phyloP scores from a whole-genome alignment of 345 rosid genomes.

The Populus simonii region DNA sequence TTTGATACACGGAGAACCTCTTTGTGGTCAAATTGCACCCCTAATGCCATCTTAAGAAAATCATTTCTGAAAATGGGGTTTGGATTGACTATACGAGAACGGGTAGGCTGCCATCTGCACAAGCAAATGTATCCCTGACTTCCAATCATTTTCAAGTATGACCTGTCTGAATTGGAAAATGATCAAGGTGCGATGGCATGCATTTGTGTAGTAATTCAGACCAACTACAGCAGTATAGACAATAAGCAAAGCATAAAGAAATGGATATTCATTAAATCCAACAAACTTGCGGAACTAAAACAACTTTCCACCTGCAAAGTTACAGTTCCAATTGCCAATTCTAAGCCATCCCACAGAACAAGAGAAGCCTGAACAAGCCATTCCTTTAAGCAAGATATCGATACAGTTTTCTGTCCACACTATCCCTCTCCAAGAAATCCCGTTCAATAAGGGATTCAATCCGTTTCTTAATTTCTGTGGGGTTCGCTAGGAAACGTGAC shows the following conservation, averaged over 20 bases:
- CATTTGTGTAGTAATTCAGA: not conserved
- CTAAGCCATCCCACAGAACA: slow-evolving; percentile 18
- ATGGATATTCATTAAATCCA: slow-evolving; percentile 26
- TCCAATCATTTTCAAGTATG: not conserved
- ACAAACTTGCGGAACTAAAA: slow-evolving; percentile 16
- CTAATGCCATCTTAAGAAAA: not conserved
- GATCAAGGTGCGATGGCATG: not conserved
- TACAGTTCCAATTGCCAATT: slow-evolving; percentile 8
- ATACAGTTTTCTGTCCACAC: slow-evolving; percentile 74
- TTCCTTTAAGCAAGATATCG: slow-evolving; percentile 76
- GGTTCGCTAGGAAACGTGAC: slow-evolving; percentile 89
- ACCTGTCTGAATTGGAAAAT: not conserved
- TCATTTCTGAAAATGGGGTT: not conserved
- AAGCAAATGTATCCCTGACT: not conserved
- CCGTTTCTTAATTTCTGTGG: slow-evolving; percentile 93
- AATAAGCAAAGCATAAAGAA: slow-evolving; percentile 5
- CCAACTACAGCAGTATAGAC: not conserved
- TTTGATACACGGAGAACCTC: too few relatives aligned
- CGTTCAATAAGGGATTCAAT: slow-evolving; percentile 95
- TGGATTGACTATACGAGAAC: not conserved
- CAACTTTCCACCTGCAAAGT: slow-evolving; percentile 18
- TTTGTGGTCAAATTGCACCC: too few relatives aligned
- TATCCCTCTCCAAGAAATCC: slow-evolving; percentile 97
- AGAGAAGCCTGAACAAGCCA: slow-evolving; percentile 6
- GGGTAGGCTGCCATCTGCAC: not conserved